Percentiles rank a stretch among this genome's conserved stretches.
These are phyloP conservation scores for Barnettozyma siamensis DNA, from an alignment of 805 yeast species.

Conservation along the genomic window DNA sequence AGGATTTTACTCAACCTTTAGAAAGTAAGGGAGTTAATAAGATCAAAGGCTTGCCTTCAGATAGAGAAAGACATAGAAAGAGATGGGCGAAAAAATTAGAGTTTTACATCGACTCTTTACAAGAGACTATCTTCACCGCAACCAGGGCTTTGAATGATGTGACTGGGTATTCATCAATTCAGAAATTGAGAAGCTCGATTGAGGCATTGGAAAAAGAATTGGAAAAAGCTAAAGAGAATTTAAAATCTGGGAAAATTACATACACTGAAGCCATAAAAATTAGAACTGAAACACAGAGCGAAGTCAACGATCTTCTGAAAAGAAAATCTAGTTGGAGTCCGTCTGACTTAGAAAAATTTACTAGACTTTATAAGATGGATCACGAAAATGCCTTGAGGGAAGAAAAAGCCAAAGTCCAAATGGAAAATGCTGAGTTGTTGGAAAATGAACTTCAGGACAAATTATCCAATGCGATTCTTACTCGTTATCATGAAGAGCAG, in stretches of 20 bases:
- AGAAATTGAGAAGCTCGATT: slow-evolving; percentile 59
- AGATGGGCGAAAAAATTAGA: slow-evolving; percentile 40
- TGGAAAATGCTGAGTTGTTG: slow-evolving; percentile 49
- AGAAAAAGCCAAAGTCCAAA: slow-evolving; percentile 37
- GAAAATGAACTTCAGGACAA: slow-evolving; percentile 68
- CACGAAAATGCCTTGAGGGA: slow-evolving; percentile 67
- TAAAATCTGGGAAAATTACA: slow-evolving; percentile 41
- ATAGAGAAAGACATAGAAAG: slow-evolving; percentile 35
- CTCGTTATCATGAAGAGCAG: slow-evolving; percentile 94
- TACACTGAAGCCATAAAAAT: slow-evolving; percentile 58
- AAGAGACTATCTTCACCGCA: slow-evolving; percentile 51
- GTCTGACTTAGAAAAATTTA: slow-evolving; percentile 75
- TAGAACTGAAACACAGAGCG: slow-evolving; percentile 69
- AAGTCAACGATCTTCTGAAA: slow-evolving; percentile 81
- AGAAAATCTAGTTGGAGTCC: slow-evolving; percentile 81
- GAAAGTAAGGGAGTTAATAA: slow-evolving; percentile 12
- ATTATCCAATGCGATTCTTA: slow-evolving; percentile 70
- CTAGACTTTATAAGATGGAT: slow-evolving; percentile 73
- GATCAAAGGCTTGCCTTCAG: slow-evolving; percentile 40
- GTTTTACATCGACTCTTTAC: slow-evolving; percentile 48
- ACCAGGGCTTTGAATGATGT: slow-evolving; percentile 76
- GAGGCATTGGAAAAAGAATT: slow-evolving; percentile 48
- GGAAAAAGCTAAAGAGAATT: slow-evolving; percentile 39
- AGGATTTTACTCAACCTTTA: slow-evolving; percentile 24
- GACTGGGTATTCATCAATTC: slow-evolving; percentile 86